phyloP scores from a whole-genome alignment of 495 filamentous ascomycete species.

The Penicillium egyptiacum region DNA sequence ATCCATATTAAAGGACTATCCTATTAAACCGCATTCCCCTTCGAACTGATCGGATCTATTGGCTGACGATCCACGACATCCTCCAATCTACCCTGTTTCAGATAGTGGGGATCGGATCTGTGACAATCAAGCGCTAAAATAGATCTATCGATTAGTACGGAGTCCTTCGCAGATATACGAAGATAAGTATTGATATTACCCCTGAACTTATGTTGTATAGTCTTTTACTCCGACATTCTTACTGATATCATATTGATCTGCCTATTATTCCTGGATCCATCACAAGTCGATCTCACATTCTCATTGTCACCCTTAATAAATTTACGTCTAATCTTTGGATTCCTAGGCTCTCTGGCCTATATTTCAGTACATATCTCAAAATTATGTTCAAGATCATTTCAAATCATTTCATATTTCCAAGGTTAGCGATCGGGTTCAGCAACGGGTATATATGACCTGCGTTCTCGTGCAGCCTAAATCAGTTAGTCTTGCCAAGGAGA shows the following conservation, averaged over 20 bases:
- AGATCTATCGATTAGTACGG: no score
- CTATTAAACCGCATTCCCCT: no score
- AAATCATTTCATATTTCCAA: constrained; percentile 9
- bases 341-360: not conserved
- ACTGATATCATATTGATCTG: no score
- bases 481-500: not conserved
- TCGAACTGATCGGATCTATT: no score
- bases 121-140: not conserved
- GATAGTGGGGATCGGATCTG: not conserved
- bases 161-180: no score
- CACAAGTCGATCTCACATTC: constrained; percentile 1
- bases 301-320: no score
- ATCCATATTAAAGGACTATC: no score
- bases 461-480: constrained; percentile 42
- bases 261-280: no score
- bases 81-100: no score
- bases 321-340: no score
- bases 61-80: no score
- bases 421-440: constrained; percentile 30
- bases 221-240: no score
- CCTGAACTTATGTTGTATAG: not conserved
- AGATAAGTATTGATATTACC: not conserved
- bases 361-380: not conserved
- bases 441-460: constrained; percentile 47
- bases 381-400: not conserved